Evolutionary conservation across 1,139 yeast species (phyloP).

Genomic region (Taiozyma sp.): DNA sequence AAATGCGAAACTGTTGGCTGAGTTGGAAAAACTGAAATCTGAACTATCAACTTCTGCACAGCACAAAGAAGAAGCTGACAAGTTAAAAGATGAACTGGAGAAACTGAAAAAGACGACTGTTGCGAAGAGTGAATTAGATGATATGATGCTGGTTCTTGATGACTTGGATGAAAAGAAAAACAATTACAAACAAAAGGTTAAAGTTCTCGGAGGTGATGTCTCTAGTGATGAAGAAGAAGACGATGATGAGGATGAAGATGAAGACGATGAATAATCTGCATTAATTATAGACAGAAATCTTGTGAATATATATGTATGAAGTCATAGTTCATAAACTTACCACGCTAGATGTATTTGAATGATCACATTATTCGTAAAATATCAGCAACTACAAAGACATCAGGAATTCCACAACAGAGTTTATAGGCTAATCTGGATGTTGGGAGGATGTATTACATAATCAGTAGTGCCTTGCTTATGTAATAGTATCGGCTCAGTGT

Average conservation of each 20-base stretch:
- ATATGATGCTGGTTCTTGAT: slow-evolving; percentile 65
- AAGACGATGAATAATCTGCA: too few relatives aligned
- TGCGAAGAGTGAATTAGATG: slow-evolving; percentile 66
- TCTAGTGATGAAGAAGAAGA: slow-evolving; percentile 44
- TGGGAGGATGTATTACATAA: too few relatives aligned
- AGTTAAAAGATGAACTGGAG: slow-evolving; percentile 8
- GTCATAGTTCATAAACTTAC: too few relatives aligned
- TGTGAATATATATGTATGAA: too few relatives aligned
- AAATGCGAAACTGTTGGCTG: background rate
- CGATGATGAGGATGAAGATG: background rate
- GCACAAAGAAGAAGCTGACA: slow-evolving; percentile 2
- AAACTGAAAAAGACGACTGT: slow-evolving; percentile 29
- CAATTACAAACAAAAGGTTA: slow-evolving; percentile 51
- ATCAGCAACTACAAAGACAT: too few relatives aligned
- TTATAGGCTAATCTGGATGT: too few relatives aligned
- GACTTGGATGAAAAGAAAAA: slow-evolving; percentile 69
- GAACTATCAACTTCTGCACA: background rate
- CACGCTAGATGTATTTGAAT: too few relatives aligned
- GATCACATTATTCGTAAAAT: too few relatives aligned
- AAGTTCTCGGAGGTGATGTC: slow-evolving; percentile 43
- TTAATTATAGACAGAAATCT: too few relatives aligned
- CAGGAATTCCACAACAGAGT: too few relatives aligned
- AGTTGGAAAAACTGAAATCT: background rate
- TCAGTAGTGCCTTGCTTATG: too few relatives aligned
- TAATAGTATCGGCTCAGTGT: too few relatives aligned